Base-by-base conservation (phyloP, 202 grass and related monocot species). In the Dendrocalamus latiflorus region DNA sequence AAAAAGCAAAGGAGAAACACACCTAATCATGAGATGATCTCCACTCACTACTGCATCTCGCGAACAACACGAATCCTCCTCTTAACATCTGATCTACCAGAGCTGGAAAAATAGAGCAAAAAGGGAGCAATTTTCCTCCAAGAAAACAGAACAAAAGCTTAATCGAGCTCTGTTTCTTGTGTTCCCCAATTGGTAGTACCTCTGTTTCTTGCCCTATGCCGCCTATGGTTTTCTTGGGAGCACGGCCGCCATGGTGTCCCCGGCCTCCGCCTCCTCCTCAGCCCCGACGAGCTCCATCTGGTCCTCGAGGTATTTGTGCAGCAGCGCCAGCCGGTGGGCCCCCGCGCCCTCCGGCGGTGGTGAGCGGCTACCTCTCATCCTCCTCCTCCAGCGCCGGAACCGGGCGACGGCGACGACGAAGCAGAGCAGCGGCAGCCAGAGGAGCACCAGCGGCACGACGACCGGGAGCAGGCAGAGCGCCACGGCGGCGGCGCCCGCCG, bases 251-350 rank as follows among this genome's bases (percentile, higher is more conserved):
- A 41, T 44, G 61, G 49, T 41, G 12, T 14, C 44, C 2, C n/a
- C 24, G 20, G 47, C 59, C 15, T 43, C 15, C 1, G 15, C 70
- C 21, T 1, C 18, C 24, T 1, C 18, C 24, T 1, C 79, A 6
- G 8, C 59, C 37, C 74, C 78, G 9, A 86, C 83, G 42, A 90
- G 83, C 79, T 83, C 68, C 83, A 86, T 60, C 88, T 90, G 88
- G 61, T 90, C 88, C 68, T 86, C 65, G 45, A 89, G 76, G 75
- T 92, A 89, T 70, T 89, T 79, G 41, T 77, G 70, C 76, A 92
- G 82, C 42, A 86, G 66, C 71, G 57, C 63, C 6, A 24, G 55
- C 20, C 78, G 78, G 47, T 66, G 82, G 22, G 49, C 21, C 55
- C 25, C 76, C 21, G 6, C 61, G 50, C 26, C 66, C 25, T 20